A percentile compares a stretch with the other conserved stretches of the same genome.
Evolutionary conservation across 2,329 filamentous ascomycete genomes (phyloP).

Genomic region (Blumeriella jaapii): DNA sequence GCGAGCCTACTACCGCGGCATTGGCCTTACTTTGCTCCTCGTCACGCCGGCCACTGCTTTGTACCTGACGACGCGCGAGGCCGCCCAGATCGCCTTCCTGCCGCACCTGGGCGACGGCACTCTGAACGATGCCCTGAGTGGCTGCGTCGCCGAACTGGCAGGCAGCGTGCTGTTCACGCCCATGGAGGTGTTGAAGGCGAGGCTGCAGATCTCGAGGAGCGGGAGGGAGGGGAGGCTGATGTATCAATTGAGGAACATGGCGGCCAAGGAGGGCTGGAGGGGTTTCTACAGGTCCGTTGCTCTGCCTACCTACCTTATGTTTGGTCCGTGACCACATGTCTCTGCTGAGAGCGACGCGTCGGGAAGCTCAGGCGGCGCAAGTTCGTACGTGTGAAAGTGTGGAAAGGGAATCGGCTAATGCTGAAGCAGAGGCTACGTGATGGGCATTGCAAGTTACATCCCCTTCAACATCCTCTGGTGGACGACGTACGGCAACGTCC

Average conservation of each 20-base stretch:
- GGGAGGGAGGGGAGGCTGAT: conserved; percentile 13
- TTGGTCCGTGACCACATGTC: background rate
- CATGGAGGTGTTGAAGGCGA: conserved; percentile 17
- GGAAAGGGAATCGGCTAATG: background rate
- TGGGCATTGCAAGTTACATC: conserved; percentile 15
- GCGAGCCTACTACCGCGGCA: conserved; percentile 15
- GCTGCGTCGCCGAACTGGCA: conserved; percentile 13
- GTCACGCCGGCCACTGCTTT: conserved; percentile 16
- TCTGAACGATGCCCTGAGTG: conserved; percentile 12
- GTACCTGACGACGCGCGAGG: conserved; percentile 14
- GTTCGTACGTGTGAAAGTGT: background rate
- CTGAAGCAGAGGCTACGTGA: conserved; percentile 8
- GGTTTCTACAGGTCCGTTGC: conserved; percentile 13
- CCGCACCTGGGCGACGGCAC: conserved; percentile 14
- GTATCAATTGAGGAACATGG: conserved; percentile 14
- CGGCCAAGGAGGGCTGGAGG: conserved; percentile 11
- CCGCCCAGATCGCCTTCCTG: conserved; percentile 12
- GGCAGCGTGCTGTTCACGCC: conserved; percentile 15
- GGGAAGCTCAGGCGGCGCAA: background rate
- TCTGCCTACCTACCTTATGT: background rate
- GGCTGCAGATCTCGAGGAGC: conserved; percentile 13
- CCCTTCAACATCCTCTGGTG: conserved; percentile 17
- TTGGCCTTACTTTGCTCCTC: conserved; percentile 14
- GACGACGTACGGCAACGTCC: conserved; percentile 16
- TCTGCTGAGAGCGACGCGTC: background rate